These are phyloP conservation scores for Strombidium stylifer DNA, from an alignment of 73 alveolate genomes.

Conservation along the genomic window DNA sequence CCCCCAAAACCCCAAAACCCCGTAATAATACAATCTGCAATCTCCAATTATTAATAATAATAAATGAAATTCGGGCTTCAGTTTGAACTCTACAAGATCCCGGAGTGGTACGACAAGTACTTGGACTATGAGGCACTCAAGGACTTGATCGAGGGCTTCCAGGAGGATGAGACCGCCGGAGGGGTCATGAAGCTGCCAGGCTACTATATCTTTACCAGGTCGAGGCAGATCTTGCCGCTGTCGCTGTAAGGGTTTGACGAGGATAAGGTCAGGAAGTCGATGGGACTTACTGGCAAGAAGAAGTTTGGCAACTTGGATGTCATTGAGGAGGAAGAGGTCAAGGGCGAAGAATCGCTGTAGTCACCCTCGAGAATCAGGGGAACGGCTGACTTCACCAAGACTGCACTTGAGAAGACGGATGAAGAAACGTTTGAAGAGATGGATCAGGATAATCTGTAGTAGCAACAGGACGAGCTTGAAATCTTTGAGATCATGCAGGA, in stretches of 20 bases:
- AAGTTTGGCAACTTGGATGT: background rate
- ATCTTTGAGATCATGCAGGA: too few species aligned
- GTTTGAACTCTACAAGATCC: constrained; percentile 68
- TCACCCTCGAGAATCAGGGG: too few species aligned
- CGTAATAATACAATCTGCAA: background rate
- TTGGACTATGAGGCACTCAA: constrained; percentile 48
- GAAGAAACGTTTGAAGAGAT: too few species aligned
- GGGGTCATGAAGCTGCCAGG: too few species aligned
- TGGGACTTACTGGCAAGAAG: background rate
- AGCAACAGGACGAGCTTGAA: too few species aligned
- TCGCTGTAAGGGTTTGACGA: background rate
- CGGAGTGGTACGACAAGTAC: constrained; percentile 69
- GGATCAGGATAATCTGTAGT: too few species aligned
- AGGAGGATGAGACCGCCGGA: too few species aligned
- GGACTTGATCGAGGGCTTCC: constrained; percentile 12
- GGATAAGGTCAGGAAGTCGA: background rate
- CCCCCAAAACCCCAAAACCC: background rate
- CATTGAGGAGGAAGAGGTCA: too few species aligned
- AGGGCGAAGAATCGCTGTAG: too few species aligned
- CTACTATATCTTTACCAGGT: background rate
- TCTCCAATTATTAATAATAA: background rate
- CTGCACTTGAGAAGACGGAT: too few species aligned
- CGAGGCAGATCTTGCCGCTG: background rate
- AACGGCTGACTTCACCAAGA: too few species aligned
- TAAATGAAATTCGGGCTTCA: constrained; percentile 70